A percentile compares a stretch with the other conserved stretches of the same genome.
These are phyloP conservation scores for Amylocystis lapponica DNA, from an alignment of 768 basidiomycete genomes.

Conservation along the genomic window DNA sequence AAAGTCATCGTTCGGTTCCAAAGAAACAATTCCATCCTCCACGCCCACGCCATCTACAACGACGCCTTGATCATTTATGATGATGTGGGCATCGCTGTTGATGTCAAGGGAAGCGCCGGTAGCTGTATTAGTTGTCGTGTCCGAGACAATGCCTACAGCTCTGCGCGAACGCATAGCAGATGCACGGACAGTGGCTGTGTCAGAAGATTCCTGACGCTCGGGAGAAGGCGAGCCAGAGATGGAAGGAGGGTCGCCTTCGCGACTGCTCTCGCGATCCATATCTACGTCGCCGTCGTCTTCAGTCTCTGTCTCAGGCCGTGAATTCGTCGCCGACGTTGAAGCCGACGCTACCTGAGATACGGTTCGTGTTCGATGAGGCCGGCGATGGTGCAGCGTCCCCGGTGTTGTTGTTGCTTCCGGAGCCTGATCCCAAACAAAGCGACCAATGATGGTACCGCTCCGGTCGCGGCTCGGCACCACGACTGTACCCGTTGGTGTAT, in stretches of 20 bases:
- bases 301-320: slow-evolving; percentile 67
- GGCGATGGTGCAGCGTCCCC: slow-evolving; percentile 17
- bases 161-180: slow-evolving; percentile 32
- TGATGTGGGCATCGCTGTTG: slow-evolving; percentile 44
- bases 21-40: slow-evolving; percentile 69
- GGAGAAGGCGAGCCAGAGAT: slow-evolving; percentile 21
- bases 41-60: slow-evolving; percentile 49
- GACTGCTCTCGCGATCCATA: slow-evolving; percentile 38
- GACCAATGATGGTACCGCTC: slow-evolving; percentile 70
- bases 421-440: slow-evolving; percentile 51
- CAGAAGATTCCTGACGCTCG: slow-evolving; percentile 20
- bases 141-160: slow-evolving; percentile 44
- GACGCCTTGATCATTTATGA: slow-evolving; percentile 43
- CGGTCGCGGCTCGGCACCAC: slow-evolving; percentile 60
- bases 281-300: slow-evolving; percentile 71
- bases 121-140: slow-evolving; percentile 23
- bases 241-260: slow-evolving; percentile 25
- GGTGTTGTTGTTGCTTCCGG: slow-evolving; percentile 21
- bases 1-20: slow-evolving; percentile 83
- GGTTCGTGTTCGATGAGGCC: slow-evolving; percentile 17
- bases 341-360: slow-evolving; percentile 22
- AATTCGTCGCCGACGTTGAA: slow-evolving; percentile 39
- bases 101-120: slow-evolving; percentile 33
- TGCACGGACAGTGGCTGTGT: slow-evolving; percentile 18
- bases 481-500: slow-evolving; percentile 57